Evolutionary conservation across 2,329 filamentous ascomycete genomes (phyloP).

Genomic region (Colletotrichum falcatum): DNA sequence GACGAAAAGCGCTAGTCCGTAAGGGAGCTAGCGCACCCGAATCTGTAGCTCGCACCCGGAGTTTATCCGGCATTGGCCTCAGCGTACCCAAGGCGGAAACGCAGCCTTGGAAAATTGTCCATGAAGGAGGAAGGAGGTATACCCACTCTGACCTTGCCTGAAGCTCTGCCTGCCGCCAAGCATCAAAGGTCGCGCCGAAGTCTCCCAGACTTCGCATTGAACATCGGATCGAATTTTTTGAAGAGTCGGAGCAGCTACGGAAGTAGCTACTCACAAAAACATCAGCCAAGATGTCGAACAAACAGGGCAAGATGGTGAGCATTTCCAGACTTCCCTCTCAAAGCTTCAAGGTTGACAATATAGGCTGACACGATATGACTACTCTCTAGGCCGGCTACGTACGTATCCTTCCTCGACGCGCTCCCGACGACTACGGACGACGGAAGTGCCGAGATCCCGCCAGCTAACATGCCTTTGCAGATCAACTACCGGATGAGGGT

Average conservation of each 20-base stretch:
- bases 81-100: slow-evolving; percentile 50
- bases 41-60: background rate
- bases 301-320: slow-evolving; percentile 99
- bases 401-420: slow-evolving; percentile 55
- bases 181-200: slow-evolving; percentile 57
- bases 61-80: slow-evolving; percentile 41
- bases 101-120: slow-evolving; percentile 61
- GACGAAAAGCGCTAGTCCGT: slow-evolving; percentile 14
- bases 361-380: slow-evolving; percentile 68
- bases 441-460: background rate
- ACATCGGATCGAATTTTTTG: slow-evolving; percentile 59
- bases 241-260: slow-evolving; percentile 50
- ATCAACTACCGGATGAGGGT: slow-evolving; percentile 99
- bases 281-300: slow-evolving; percentile 78
- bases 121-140: slow-evolving; percentile 42
- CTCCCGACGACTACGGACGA: background rate
- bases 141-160: slow-evolving; percentile 54
- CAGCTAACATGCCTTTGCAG: slow-evolving; percentile 59
- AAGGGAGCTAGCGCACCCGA: background rate
- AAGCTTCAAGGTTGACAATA: slow-evolving; percentile 63
- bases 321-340: slow-evolving; percentile 51
- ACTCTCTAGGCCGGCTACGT: slow-evolving; percentile 75
- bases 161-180: slow-evolving; percentile 53
- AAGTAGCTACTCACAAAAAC: slow-evolving; percentile 47
- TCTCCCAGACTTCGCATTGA: slow-evolving; percentile 51